phyloP scores from a whole-genome alignment of 2,329 filamentous ascomycete genomes.

The Stagonosporopsis rhizophila region DNA sequence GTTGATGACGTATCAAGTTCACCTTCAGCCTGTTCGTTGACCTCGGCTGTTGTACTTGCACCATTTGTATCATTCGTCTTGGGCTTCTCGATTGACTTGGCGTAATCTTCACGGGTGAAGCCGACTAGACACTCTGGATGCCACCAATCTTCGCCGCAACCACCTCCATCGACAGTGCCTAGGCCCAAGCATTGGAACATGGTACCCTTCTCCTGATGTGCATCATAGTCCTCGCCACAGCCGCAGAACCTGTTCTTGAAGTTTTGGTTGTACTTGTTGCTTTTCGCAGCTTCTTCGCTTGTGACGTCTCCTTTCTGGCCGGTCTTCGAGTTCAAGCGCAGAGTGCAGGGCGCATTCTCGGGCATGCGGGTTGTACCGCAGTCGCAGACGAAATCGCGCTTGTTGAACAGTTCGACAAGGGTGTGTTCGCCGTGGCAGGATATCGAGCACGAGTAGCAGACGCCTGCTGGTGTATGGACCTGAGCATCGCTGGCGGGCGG shows the following conservation, averaged over 20 bases:
- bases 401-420: slow-evolving; percentile 93
- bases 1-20: slow-evolving; percentile 21
- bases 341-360: slow-evolving; percentile 72
- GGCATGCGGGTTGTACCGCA: slow-evolving; percentile 87
- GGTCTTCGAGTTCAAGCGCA: slow-evolving; percentile 76
- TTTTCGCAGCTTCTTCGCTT: slow-evolving; percentile 73
- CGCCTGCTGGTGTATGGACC: slow-evolving; percentile 75
- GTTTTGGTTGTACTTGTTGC: slow-evolving; percentile 95
- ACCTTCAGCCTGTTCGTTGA: slow-evolving; percentile 1
- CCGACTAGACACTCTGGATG: slow-evolving; percentile 92
- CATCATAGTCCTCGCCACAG: slow-evolving; percentile 86
- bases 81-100: slow-evolving; percentile 51
- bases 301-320: slow-evolving; percentile 79
- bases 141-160: slow-evolving; percentile 98
- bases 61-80: slow-evolving; percentile 21
- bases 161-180: slow-evolving; percentile 78
- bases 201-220: slow-evolving; percentile 87
- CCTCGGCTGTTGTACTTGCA: slow-evolving; percentile 18
- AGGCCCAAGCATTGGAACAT: slow-evolving; percentile 98
- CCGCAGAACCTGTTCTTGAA: slow-evolving; percentile 92
- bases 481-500: slow-evolving; percentile 69
- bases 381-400: slow-evolving; percentile 95
- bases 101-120: slow-evolving; percentile 75
- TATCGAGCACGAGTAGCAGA: slow-evolving; percentile 97
- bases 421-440: slow-evolving; percentile 95